Evolutionary conservation across 371 early-diverging fungal species (phyloP), one percentile per base, ranked within the genome.

Genomic region (Apophysomyces elegans): DNA sequence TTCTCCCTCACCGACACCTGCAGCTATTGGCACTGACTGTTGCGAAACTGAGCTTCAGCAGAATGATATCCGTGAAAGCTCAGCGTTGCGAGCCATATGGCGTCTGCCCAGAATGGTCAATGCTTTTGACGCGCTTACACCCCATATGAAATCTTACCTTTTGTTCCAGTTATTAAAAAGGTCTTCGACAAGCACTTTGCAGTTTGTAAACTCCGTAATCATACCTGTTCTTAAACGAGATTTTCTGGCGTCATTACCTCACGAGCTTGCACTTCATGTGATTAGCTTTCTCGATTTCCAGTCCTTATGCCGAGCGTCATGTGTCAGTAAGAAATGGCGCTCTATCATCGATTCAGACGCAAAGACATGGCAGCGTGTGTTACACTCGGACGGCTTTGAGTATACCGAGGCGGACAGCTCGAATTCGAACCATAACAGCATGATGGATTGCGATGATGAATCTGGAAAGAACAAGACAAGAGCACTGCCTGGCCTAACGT

Each of bases 211-310:
- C 64, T 89, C 90, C 16, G 78, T 91, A 14, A 87, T 96, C 59
- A 78, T 90, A 44, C 93, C 96, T 1, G 88, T 87, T 5, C 80
- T 97, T 57, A 93, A 93, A 72, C 88, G 88, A 56, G 97, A 98
- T 79, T 94, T 96, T 70, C 61, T 97, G 11, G 83, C 85, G 5
- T 78, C 84, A 7, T 72, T 97, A 62, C 99, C 99, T 0, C 66
- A 81, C 11, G 91, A 93, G 66, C 79, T 96, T 18, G 78, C 89
- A 9, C 80, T 87, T 46, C 86, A 92, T 54, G 85, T 97, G 58
- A 81, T 97, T 12, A 74, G 82, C 21, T 93, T 88, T 69, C 84
- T 98, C 66, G 98, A 97, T 66, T 78, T 89, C 7, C 73, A 75
- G 21, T 84, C 94, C 37, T 83, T 98, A 36, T 92, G 93, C 67